Percentiles rank a stretch among this genome's conserved stretches.
These are phyloP conservation scores for Vinca major DNA, from an alignment of 305 asterid genomes.

Conservation along the genomic window DNA sequence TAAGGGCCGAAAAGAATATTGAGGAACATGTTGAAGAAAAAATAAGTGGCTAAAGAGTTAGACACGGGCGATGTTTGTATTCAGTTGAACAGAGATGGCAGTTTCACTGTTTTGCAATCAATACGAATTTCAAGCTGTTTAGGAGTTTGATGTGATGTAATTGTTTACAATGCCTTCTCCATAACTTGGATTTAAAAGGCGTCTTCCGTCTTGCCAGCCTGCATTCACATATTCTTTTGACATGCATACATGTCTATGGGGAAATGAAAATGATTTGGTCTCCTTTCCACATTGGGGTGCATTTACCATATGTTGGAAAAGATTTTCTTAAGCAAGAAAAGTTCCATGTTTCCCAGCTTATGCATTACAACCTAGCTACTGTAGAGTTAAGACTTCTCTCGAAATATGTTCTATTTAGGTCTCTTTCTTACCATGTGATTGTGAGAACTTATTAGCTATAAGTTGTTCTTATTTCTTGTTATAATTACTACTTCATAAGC, in stretches of 20 bases:
- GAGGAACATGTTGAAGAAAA: too few relatives aligned
- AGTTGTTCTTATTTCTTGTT: background rate
- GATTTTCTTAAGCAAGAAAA: too few relatives aligned
- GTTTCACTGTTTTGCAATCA: background rate
- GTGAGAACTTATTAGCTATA: background rate
- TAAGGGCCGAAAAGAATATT: too few relatives aligned
- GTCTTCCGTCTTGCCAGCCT: background rate
- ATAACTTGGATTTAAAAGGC: background rate
- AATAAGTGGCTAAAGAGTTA: too few relatives aligned
- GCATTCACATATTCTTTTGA: background rate
- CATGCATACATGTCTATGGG: background rate
- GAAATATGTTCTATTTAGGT: background rate
- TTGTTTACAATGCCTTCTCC: background rate
- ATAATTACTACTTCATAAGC: too few relatives aligned
- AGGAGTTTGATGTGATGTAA: background rate
- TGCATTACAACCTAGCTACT: background rate
- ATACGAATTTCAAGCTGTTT: background rate
- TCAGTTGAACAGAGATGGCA: background rate
- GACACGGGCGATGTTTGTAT: background rate
- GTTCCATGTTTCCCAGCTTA: too few relatives aligned
- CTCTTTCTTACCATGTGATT: too few relatives aligned
- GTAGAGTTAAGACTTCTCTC: background rate
- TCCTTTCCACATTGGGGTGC: background rate
- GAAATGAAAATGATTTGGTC: background rate
- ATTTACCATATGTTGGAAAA: background rate